Evolutionary conservation across 176 grass and related monocot species (phyloP).

Genomic region (Zea luxurians): DNA sequence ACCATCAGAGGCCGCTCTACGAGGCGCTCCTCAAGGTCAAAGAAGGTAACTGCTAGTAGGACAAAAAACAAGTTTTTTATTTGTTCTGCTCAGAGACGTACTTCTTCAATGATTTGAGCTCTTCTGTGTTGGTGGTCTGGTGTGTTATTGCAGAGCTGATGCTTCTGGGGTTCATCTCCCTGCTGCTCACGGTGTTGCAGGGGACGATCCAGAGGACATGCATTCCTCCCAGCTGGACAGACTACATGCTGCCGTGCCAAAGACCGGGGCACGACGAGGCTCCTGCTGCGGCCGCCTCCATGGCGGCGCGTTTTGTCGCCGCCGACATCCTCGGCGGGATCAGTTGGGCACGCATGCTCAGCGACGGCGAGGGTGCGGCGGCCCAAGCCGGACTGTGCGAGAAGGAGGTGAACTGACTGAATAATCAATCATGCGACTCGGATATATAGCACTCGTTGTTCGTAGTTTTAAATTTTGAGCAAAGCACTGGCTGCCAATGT

Average conservation of each 20-base stretch:
- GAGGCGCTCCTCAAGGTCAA: conserved; percentile 95
- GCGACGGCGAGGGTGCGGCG: conserved; percentile 31
- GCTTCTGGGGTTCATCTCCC: conserved; percentile 92
- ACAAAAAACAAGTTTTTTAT: background rate
- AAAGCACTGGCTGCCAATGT: background rate
- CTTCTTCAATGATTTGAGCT: background rate
- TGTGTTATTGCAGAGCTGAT: conserved; percentile 67
- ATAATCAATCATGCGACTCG: background rate
- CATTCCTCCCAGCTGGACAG: conserved; percentile 62
- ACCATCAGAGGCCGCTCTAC: conserved; percentile 78
- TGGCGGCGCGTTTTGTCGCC: conserved; percentile 32
- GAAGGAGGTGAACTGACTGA: conserved; percentile 47
- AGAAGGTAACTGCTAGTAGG: conserved; percentile 52
- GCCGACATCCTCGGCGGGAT: conserved; percentile 37
- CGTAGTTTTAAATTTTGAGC: background rate
- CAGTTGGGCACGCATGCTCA: conserved; percentile 52
- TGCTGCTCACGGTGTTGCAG: conserved; percentile 85
- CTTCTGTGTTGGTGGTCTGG: conserved; percentile 4
- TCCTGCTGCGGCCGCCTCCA: background rate
- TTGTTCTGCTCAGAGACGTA: background rate
- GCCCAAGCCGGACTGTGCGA: conserved; percentile 36
- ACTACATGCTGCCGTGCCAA: conserved; percentile 80
- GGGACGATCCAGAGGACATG: conserved; percentile 65
- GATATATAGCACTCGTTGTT: background rate
- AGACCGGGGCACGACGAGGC: background rate